phyloP scores from a whole-genome alignment of 371 early-diverging fungal species.

The Furculomyces boomerangus region DNA sequence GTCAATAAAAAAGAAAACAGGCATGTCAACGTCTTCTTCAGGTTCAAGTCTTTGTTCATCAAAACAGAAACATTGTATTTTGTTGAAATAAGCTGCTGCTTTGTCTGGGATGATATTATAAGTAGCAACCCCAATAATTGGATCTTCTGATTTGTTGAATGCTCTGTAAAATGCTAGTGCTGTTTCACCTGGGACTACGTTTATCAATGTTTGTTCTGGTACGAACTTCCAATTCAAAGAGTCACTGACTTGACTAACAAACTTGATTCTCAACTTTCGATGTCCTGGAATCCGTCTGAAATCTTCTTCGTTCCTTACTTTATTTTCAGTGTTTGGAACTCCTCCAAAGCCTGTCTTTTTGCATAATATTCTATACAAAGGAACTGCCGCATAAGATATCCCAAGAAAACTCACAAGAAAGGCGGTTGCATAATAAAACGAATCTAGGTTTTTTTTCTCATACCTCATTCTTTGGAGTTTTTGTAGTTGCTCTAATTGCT shows the following conservation, averaged over 20 bases:
- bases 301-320: conserved; percentile 34
- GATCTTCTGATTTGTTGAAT: conserved; percentile 71
- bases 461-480: too few relatives aligned
- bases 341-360: conserved; percentile 84
- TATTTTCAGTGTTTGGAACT: conserved; percentile 46
- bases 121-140: conserved; percentile 91
- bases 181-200: conserved; percentile 88
- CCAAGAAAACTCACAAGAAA: conserved; percentile 74
- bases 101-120: conserved; percentile 90
- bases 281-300: conserved; percentile 32
- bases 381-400: conserved; percentile 86
- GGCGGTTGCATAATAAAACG: conserved; percentile 56
- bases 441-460: conserved; percentile 25
- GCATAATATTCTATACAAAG: conserved; percentile 89
- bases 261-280: conserved; percentile 61
- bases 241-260: conserved; percentile 64
- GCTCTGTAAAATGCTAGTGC: conserved; percentile 93
- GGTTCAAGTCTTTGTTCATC: conserved; percentile 89
- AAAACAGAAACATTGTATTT: conserved; percentile 98
- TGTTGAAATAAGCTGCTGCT: conserved; percentile 88
- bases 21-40: conserved; percentile 95
- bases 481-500: too few relatives aligned
- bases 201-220: conserved; percentile 70
- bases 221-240: conserved; percentile 76
- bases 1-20: conserved; percentile 96